Percentiles rank a stretch among this genome's conserved stretches.
phyloP scores from a whole-genome alignment of 108 stramenopile genomes.

The Licmophora abbreviata region DNA sequence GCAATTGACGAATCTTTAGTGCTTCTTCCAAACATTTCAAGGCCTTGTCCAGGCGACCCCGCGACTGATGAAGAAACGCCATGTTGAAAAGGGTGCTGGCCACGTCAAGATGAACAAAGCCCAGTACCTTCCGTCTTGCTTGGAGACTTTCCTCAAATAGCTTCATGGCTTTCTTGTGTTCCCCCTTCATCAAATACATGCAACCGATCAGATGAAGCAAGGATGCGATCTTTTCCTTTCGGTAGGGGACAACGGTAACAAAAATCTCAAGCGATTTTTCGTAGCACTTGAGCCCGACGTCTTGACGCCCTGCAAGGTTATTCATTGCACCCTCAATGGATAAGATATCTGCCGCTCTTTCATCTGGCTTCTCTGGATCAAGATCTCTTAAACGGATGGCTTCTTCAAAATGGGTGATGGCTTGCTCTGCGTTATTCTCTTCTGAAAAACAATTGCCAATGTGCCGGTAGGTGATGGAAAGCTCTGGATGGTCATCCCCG shows the following conservation, averaged over 20 bases:
- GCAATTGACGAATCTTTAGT: conserved; percentile 57
- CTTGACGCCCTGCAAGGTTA: conserved; percentile 35
- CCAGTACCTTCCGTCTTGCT: conserved; percentile 56
- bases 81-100: conserved; percentile 73
- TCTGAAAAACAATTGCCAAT: conserved; percentile 64
- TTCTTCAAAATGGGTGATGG: conserved; percentile 57
- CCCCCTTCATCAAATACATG: conserved; percentile 43
- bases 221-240: conserved; percentile 53
- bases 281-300: conserved; percentile 49
- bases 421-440: conserved; percentile 40
- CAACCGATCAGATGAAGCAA: conserved; percentile 57
- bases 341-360: conserved; percentile 39
- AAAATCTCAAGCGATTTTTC: conserved; percentile 49
- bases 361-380: conserved; percentile 36
- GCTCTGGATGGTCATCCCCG: conserved; percentile 45
- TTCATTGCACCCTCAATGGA: conserved; percentile 49
- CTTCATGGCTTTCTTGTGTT: conserved; percentile 52
- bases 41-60: conserved; percentile 47
- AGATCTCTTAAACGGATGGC: conserved; percentile 40
- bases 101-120: conserved; percentile 71
- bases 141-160: conserved; percentile 59
- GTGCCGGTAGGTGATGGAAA: conserved; percentile 37
- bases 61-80: conserved; percentile 45
- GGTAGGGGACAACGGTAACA: conserved; percentile 39
- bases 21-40: conserved; percentile 66